phyloP scores from a whole-genome alignment of 345 rosid genomes.

The Melaleuca quinquenervia region DNA sequence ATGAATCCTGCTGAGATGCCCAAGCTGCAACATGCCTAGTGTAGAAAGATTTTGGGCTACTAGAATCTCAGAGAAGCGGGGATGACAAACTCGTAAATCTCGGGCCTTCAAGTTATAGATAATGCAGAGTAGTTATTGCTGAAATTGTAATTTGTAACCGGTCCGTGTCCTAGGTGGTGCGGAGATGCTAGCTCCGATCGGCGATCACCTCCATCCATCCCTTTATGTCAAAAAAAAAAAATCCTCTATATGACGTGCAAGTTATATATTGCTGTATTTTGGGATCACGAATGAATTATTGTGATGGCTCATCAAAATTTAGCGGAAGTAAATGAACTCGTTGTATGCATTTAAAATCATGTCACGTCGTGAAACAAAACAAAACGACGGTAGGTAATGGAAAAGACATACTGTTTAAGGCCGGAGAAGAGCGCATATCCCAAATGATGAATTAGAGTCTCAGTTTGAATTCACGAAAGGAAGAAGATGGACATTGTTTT shows the following conservation, averaged over 20 bases:
- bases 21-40: rapidly evolving
- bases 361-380: not conserved
- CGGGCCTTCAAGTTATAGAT: not conserved
- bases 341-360: not conserved
- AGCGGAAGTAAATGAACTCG: not conserved
- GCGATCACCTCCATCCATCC: not conserved
- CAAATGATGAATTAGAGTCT: not conserved
- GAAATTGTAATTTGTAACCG: not conserved
- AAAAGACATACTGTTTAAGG: not conserved
- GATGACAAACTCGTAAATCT: not conserved
- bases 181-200: not conserved
- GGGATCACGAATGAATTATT: not conserved
- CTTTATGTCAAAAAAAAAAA: not conserved
- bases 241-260: not conserved
- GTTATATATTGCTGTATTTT: not conserved
- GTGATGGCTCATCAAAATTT: not conserved
- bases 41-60: rapidly evolving
- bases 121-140: rapidly evolving
- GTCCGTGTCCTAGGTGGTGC: not conserved
- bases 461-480: not conserved
- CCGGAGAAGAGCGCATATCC: not conserved
- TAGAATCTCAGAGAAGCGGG: not conserved
- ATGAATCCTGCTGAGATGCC: not conserved
- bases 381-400: not conserved
- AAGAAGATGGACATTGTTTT: not conserved